A percentile compares a stretch with the other conserved stretches of the same genome.
Conservation (phyloP, 2,329 filamentous ascomycete species). For the Orbilia ellipsospora region DNA sequence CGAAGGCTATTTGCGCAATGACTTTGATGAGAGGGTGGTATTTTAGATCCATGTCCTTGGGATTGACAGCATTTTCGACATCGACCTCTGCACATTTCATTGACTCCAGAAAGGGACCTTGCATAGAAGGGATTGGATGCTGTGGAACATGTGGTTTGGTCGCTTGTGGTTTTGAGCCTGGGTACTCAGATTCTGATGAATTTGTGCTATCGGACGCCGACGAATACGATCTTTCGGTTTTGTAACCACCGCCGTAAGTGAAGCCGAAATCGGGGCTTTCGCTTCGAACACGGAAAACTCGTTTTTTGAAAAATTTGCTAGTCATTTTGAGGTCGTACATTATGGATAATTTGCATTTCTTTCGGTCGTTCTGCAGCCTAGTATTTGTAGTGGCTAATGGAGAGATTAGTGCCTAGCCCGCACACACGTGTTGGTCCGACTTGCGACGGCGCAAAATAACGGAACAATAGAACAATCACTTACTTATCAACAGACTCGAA, state of each 20-base stretch:
- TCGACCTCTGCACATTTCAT: slow-evolving; percentile 73
- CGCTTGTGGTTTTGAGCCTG: slow-evolving; percentile 9
- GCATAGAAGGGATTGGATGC: slow-evolving; percentile 81
- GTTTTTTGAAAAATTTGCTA: slow-evolving; percentile 50
- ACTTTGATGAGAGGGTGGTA: slow-evolving; percentile 92
- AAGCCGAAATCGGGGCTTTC: slow-evolving; percentile 50
- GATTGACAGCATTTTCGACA: slow-evolving; percentile 79
- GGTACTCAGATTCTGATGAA: slow-evolving; percentile 34
- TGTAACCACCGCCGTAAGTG: slow-evolving; percentile 41
- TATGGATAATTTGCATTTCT: slow-evolving; percentile 28
- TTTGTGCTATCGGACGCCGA: slow-evolving; percentile 52
- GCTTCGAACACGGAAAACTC: slow-evolving; percentile 43
- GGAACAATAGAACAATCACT: slow-evolving; percentile 11
- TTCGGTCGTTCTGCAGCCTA: not conserved
- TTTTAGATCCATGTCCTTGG: slow-evolving; percentile 77
- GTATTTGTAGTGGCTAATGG: slow-evolving; percentile 2
- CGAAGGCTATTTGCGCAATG: slow-evolving; percentile 91
- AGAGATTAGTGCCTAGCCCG: not conserved
- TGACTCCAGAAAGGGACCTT: slow-evolving; percentile 84
- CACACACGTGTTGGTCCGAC: slow-evolving; percentile 15
- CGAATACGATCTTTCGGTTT: slow-evolving; percentile 47
- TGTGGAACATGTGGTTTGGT: slow-evolving; percentile 61
- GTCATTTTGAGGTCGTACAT: slow-evolving; percentile 45
- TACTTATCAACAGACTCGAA: slow-evolving; percentile 1
- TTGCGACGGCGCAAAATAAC: slow-evolving; percentile 7